A percentile compares a stretch with the other conserved stretches of the same genome.
Conservation (phyloP, 1,284 basidiomycete genomes). For the Ceratobasidium sp. region DNA sequence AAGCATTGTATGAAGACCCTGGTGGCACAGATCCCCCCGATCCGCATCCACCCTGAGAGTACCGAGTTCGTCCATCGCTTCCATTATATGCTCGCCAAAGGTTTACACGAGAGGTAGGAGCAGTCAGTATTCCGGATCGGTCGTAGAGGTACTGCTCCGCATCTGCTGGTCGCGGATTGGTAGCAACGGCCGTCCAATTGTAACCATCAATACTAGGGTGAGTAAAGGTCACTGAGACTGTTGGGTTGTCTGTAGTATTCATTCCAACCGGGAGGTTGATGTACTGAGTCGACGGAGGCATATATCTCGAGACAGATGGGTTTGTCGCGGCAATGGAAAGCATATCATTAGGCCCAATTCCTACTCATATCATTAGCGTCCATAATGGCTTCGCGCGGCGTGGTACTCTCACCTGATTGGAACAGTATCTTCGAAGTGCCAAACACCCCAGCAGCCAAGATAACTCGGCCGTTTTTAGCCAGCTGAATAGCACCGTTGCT, state of each 20-base stretch:
- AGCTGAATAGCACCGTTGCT: conserved; percentile 63
- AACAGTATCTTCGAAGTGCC: conserved; percentile 64
- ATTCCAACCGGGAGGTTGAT: conserved; percentile 66
- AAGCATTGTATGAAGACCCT: conserved; percentile 61
- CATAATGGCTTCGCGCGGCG: conserved; percentile 42
- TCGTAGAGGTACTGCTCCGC: conserved; percentile 60
- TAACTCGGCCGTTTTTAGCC: conserved; percentile 65
- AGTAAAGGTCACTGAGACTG: conserved; percentile 69
- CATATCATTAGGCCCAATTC: conserved; percentile 68
- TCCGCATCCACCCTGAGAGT: too few relatives aligned
- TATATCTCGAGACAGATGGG: conserved; percentile 55
- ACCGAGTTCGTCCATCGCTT: too few relatives aligned
- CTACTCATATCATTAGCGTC: too few relatives aligned
- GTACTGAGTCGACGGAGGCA: conserved; percentile 61
- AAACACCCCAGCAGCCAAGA: conserved; percentile 65
- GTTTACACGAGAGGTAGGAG: conserved; percentile 65
- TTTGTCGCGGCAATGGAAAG: conserved; percentile 60
- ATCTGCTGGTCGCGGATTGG: conserved; percentile 61
- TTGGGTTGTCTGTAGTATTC: conserved; percentile 65
- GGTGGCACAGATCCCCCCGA: conserved; percentile 63
- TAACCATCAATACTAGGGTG: conserved; percentile 64
- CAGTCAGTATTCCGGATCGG: conserved; percentile 63
- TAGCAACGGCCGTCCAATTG: conserved; percentile 64
- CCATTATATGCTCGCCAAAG: conserved; percentile 64
- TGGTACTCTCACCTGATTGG: conserved; percentile 50